Evolutionary conservation across 495 filamentous ascomycete species (phyloP).

Genomic region (Aspergillus wentii): DNA sequence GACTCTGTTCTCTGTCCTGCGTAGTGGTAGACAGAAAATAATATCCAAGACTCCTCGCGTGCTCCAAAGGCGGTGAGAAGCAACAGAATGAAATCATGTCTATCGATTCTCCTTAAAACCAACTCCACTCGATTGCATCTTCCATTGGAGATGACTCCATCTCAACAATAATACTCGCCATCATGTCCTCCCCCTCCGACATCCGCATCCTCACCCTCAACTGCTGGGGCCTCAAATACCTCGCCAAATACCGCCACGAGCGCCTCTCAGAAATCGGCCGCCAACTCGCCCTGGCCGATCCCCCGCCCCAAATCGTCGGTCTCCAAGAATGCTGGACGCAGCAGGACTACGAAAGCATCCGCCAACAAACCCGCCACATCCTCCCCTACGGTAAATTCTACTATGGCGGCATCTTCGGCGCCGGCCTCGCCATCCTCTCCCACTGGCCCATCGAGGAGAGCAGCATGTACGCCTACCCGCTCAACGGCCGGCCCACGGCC

Average conservation of each 20-base stretch:
- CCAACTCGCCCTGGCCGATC: slow-evolving; percentile 59
- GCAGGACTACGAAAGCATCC: slow-evolving; percentile 81
- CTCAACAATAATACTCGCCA: neutral
- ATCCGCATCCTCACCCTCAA: slow-evolving; percentile 84
- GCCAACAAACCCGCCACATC: slow-evolving; percentile 63
- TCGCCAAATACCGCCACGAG: slow-evolving; percentile 72
- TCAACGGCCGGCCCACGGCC: slow-evolving; percentile 89
- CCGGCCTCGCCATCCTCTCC: slow-evolving; percentile 87
- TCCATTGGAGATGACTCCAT: slow-evolving; percentile 3
- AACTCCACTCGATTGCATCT: too few relatives aligned
- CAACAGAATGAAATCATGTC: slow-evolving; percentile 1
- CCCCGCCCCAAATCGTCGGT: slow-evolving; percentile 79
- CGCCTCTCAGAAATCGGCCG: slow-evolving; percentile 81
- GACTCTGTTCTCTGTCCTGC: too few relatives aligned
- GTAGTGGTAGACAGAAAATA: too few relatives aligned
- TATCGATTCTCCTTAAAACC: too few relatives aligned
- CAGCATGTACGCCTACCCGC: slow-evolving; percentile 77
- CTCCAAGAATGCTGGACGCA: slow-evolving; percentile 96
- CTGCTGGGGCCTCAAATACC: slow-evolving; percentile 92
- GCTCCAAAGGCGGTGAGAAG: too few relatives aligned
- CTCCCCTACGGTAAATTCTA: slow-evolving; percentile 97
- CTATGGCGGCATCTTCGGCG: slow-evolving; percentile 81
- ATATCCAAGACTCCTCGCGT: too few relatives aligned
- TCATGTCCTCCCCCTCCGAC: neutral
- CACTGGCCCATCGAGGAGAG: slow-evolving; percentile 95